A percentile compares a stretch with the other conserved stretches of the same genome.
phyloP scores from a whole-genome alignment of 768 basidiomycete species.

The Agaricus blazei region DNA sequence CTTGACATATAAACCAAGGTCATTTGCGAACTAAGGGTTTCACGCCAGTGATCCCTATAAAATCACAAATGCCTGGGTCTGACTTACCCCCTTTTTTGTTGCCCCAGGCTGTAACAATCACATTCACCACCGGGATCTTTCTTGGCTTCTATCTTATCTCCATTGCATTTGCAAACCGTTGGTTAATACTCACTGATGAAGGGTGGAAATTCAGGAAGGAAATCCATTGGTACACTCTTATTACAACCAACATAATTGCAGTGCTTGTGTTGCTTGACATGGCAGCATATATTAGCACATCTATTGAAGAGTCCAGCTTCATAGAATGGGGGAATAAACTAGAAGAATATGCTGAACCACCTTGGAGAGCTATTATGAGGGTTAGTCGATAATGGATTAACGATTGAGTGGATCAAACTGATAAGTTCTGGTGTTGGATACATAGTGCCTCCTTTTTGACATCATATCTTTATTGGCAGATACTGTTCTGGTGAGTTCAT shows the following conservation, averaged over 20 bases:
- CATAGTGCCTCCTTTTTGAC: neutral
- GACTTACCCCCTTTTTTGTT: neutral
- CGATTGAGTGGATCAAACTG: neutral
- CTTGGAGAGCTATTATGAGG: neutral
- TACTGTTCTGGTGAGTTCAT: neutral
- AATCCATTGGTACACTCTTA: neutral
- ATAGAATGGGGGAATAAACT: neutral
- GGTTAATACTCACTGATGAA: slow-evolving; percentile 3
- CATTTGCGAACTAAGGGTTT: too few relatives aligned
- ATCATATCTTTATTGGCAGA: neutral
- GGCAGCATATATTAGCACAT: neutral
- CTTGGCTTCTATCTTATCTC: slow-evolving; percentile 1
- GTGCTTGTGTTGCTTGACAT: neutral
- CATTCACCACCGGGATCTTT: neutral
- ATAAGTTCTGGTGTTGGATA: neutral
- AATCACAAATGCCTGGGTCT: too few relatives aligned
- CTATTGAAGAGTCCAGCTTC: neutral
- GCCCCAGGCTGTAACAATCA: neutral
- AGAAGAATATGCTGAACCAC: neutral
- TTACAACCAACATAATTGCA: neutral
- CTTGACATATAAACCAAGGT: too few relatives aligned
- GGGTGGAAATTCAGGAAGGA: slow-evolving; percentile 2
- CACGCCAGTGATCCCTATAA: too few relatives aligned
- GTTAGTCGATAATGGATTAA: neutral
- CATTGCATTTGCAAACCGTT: neutral